These are phyloP conservation scores for Hibiscus mutabilis DNA, from an alignment of 345 rosid species.

Conservation along the genomic window DNA sequence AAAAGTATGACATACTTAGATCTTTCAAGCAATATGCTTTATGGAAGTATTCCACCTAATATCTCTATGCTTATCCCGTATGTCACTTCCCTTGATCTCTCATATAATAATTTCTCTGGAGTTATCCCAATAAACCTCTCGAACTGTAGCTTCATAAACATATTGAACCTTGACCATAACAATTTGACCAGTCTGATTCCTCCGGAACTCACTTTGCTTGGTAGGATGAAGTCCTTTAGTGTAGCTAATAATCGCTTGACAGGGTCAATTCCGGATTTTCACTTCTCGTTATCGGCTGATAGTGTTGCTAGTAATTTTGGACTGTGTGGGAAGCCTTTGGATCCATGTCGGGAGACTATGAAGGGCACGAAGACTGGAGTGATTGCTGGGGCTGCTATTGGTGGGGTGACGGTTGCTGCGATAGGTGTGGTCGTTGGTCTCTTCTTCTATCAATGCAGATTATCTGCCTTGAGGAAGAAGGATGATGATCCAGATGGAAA, in stretches of 20 bases:
- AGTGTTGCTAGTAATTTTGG: constrained; percentile 41
- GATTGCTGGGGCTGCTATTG: constrained; percentile 59
- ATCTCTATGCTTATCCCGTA: constrained; percentile 12
- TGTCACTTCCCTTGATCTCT: constrained; percentile 54
- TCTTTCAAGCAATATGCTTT: constrained; percentile 62
- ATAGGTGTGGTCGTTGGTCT: constrained; percentile 37
- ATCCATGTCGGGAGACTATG: constrained; percentile 21
- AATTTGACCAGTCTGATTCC: constrained; percentile 59
- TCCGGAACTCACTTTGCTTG: constrained; percentile 31
- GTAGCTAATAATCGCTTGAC: constrained; percentile 56
- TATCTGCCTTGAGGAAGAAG: constrained; percentile 51
- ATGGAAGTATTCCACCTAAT: constrained; percentile 48
- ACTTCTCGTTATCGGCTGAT: accelerated
- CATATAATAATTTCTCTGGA: constrained; percentile 61
- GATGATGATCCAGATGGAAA: too few relatives aligned
- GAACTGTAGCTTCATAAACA: constrained; percentile 48
- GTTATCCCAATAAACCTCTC: constrained; percentile 35
- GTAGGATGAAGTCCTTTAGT: constrained; percentile 41
- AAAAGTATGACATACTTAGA: constrained; percentile 57
- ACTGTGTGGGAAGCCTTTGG: constrained; percentile 60
- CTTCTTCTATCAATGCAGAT: constrained; percentile 50
- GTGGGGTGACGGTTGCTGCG: constrained; percentile 62
- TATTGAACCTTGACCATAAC: constrained; percentile 58
- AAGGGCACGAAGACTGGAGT: constrained; percentile 27
- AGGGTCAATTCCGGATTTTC: constrained; percentile 47